Conservation (phyloP, 2,329 filamentous ascomycete species). For the Ascochyta koolunga region DNA sequence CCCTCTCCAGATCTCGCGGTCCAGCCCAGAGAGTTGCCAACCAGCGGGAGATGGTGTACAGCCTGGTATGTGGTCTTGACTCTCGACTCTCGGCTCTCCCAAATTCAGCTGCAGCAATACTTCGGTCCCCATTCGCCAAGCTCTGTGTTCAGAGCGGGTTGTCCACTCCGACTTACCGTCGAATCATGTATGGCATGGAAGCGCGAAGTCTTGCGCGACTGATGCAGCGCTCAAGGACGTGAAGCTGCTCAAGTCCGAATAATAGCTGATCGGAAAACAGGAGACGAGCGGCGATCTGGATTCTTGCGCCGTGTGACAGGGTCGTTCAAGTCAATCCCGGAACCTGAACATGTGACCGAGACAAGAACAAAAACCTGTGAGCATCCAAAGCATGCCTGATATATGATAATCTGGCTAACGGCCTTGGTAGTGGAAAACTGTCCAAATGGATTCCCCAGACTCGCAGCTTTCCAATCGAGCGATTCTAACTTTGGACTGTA, state of each 20-base stretch:
- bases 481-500: slow-evolving; percentile 51
- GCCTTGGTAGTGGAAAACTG: slow-evolving; percentile 42
- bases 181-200: neutral
- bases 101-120: neutral
- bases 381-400: neutral
- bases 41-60: slow-evolving; percentile 33
- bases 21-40: slow-evolving; percentile 20
- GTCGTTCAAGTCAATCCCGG: slow-evolving; percentile 39
- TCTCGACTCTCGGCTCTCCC: slow-evolving; percentile 20
- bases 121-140: neutral
- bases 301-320: slow-evolving; percentile 37
- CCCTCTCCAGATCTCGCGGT: slow-evolving; percentile 17
- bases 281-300: slow-evolving; percentile 28
- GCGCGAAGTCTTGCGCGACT: too few relatives aligned
- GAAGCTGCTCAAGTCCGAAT: neutral
- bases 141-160: neutral
- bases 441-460: slow-evolving; percentile 47
- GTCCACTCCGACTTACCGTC: too few relatives aligned
- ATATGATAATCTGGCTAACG: neutral
- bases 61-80: slow-evolving; percentile 37
- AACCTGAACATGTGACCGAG: slow-evolving; percentile 39
- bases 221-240: too few relatives aligned
- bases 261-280: slow-evolving; percentile 24
- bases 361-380: slow-evolving; percentile 43
- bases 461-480: slow-evolving; percentile 49